These are phyloP conservation scores for Diaporthe ampelina DNA, from an alignment of 2,329 filamentous ascomycete genomes.

Conservation along the genomic window DNA sequence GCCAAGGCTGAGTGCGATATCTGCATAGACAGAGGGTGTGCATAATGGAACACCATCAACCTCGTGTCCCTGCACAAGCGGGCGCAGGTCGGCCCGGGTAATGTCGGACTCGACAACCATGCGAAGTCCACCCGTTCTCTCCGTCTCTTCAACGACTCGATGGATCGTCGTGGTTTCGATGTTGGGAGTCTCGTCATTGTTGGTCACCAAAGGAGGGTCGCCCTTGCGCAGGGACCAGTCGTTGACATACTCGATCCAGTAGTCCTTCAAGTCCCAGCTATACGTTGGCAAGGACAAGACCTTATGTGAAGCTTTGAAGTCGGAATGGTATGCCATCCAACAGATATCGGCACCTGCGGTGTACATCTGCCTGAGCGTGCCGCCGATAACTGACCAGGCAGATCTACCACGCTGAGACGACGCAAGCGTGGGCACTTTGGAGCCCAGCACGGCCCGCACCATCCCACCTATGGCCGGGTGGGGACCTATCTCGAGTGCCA, in stretches of 20 bases:
- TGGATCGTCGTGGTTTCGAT: slow-evolving; percentile 25
- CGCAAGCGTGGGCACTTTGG: slow-evolving; percentile 66
- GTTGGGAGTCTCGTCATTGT: slow-evolving; percentile 59
- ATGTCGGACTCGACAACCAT: slow-evolving; percentile 77
- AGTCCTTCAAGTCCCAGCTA: slow-evolving; percentile 26
- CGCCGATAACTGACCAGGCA: slow-evolving; percentile 8
- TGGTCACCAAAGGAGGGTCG: slow-evolving; percentile 37
- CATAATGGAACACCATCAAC: slow-evolving; percentile 77
- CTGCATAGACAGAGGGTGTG: slow-evolving; percentile 68
- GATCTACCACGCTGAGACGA: slow-evolving; percentile 67
- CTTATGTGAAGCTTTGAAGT: slow-evolving; percentile 5
- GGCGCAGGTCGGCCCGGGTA: slow-evolving; percentile 71
- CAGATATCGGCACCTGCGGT: background rate
- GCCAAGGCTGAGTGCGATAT: slow-evolving; percentile 66
- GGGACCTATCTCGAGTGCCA: slow-evolving; percentile 81
- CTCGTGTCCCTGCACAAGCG: slow-evolving; percentile 73
- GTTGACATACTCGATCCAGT: slow-evolving; percentile 33
- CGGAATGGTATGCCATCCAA: slow-evolving; percentile 20
- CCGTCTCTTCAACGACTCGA: background rate
- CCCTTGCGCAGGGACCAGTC: slow-evolving; percentile 33
- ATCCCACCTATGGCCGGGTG: slow-evolving; percentile 71
- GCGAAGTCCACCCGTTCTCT: slow-evolving; percentile 44
- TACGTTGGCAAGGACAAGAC: slow-evolving; percentile 26
- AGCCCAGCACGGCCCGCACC: slow-evolving; percentile 56
- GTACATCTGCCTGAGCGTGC: background rate